These are phyloP conservation scores for Porphyrellus cyaneotinctus DNA, from an alignment of 768 basidiomycete species.

Conservation along the genomic window DNA sequence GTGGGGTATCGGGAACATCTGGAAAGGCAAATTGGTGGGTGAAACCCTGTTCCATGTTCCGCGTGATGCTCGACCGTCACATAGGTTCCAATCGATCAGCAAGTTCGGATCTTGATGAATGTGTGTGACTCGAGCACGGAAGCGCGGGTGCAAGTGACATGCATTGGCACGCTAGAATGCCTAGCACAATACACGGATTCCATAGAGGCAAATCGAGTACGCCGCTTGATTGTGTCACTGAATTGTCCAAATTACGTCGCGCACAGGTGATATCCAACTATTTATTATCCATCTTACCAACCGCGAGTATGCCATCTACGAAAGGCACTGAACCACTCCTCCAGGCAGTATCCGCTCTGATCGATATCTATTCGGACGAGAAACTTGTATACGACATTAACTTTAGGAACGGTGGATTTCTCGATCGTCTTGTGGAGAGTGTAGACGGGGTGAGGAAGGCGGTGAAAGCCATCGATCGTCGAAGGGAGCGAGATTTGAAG, in stretches of 20 bases:
- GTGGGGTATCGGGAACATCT: constrained; percentile 82
- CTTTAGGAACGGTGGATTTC: constrained; percentile 61
- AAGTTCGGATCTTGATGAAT: constrained; percentile 62
- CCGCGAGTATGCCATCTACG: constrained; percentile 34
- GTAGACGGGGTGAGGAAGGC: constrained; percentile 60
- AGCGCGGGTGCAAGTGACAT: constrained; percentile 60
- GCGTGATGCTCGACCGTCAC: constrained; percentile 5
- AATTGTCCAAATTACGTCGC: not conserved
- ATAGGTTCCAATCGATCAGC: constrained; percentile 56
- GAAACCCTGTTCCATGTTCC: not conserved
- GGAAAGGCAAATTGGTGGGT: constrained; percentile 65
- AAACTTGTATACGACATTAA: constrained; percentile 72
- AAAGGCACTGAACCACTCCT: constrained; percentile 65
- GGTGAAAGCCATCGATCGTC: constrained; percentile 61
- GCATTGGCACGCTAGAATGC: constrained; percentile 81
- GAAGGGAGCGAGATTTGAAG: constrained; percentile 60
- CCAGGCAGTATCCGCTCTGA: constrained; percentile 75
- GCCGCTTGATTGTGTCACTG: constrained; percentile 24
- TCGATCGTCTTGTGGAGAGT: constrained; percentile 51
- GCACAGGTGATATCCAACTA: constrained; percentile 59
- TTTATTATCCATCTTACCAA: constrained; percentile 60
- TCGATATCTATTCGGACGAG: constrained; percentile 95
- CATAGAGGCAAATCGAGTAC: constrained; percentile 49
- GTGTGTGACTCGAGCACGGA: constrained; percentile 56
- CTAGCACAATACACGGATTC: constrained; percentile 68